Evolutionary conservation across 441 rosid species (phyloP).

Genomic region (Daphne laureola): DNA sequence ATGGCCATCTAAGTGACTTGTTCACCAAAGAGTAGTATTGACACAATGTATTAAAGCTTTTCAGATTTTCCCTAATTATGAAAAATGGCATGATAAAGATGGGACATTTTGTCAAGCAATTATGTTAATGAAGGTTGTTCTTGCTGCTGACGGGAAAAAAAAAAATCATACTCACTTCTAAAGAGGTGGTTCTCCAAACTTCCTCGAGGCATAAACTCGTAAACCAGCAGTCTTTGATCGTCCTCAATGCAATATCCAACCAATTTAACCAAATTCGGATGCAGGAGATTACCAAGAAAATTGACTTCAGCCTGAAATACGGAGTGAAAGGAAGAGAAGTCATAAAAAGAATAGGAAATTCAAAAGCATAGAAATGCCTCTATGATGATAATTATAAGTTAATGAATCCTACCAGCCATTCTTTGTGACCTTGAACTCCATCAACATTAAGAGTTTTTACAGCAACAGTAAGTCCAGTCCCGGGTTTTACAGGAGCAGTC

Average conservation of each 20-base stretch:
- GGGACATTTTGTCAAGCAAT: too few species aligned
- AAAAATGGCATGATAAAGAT: too few species aligned
- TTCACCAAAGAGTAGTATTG: too few species aligned
- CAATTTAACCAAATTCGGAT: conserved; percentile 50
- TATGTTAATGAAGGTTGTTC: too few species aligned
- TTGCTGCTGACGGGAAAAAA: too few species aligned
- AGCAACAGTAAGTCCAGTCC: conserved; percentile 56
- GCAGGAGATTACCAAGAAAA: conserved; percentile 56
- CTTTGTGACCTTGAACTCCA: conserved; percentile 67
- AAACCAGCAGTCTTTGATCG: conserved; percentile 49
- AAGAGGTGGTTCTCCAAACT: conserved; percentile 61
- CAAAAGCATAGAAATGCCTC: conserved; percentile 2
- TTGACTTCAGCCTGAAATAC: conserved; percentile 50
- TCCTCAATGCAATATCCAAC: conserved; percentile 63
- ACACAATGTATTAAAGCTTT: too few species aligned
- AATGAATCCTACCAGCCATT: conserved; percentile 44
- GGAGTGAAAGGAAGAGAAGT: conserved; percentile 10
- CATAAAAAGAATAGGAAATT: background rate
- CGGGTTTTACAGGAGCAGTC: conserved; percentile 65
- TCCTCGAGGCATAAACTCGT: conserved; percentile 61
- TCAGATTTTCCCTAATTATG: too few species aligned
- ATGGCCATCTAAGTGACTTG: too few species aligned
- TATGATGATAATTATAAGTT: background rate
- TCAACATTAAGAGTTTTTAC: conserved; percentile 53
- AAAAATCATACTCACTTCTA: conserved; percentile 62